Conservation (phyloP, 352 stramenopile species). For the Globisporangium apiculatum region DNA sequence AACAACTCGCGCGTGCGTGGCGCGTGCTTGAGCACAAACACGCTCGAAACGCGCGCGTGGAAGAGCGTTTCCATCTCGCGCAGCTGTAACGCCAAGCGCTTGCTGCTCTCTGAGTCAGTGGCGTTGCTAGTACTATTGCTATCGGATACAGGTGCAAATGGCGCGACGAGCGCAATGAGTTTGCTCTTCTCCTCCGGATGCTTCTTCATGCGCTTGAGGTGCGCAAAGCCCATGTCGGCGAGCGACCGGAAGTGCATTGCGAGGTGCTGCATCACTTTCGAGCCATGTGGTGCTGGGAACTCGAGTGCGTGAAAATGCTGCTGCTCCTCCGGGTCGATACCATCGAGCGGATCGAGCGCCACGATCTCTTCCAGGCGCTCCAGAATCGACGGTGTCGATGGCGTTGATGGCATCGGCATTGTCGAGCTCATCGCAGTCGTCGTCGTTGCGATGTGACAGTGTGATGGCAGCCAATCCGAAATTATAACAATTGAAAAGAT, state of each 20-base stretch:
- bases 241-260: conserved; percentile 40
- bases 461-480: background rate
- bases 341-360: conserved; percentile 17
- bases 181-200: conserved; percentile 22
- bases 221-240: conserved; percentile 51
- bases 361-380: conserved; percentile 39
- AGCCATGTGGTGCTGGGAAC: conserved; percentile 58
- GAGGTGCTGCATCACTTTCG: conserved; percentile 61
- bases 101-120: background rate
- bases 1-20: conserved; percentile 56
- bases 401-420: too few relatives aligned
- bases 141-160: conserved; percentile 9
- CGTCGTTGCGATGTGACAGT: background rate
- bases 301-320: conserved; percentile 65
- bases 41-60: conserved; percentile 33
- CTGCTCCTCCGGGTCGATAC: conserved; percentile 29
- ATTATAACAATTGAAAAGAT: background rate
- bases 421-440: background rate
- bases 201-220: conserved; percentile 85
- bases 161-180: conserved; percentile 52
- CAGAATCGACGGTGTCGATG: background rate
- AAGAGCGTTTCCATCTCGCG: conserved; percentile 30
- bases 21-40: conserved; percentile 43
- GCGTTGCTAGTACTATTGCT: background rate
- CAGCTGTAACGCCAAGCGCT: background rate